Conservation (phyloP, 1,284 basidiomycete species). For the Limonomyces culmigenus region DNA sequence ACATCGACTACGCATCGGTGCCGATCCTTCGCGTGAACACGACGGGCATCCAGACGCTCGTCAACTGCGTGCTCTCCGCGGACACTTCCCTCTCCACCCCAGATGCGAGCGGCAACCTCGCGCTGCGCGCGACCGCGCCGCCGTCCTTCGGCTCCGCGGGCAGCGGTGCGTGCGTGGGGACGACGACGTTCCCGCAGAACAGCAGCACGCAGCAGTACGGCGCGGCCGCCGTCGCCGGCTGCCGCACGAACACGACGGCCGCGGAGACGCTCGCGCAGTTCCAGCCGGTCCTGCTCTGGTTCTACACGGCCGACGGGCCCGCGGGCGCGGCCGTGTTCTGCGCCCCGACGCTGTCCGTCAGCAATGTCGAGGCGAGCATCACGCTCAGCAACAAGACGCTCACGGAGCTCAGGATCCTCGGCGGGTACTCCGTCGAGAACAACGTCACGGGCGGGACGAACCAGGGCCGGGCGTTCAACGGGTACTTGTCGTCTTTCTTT, state of each 20-base stretch:
- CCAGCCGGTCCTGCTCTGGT: constrained; percentile 60
- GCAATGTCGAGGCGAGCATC: constrained; percentile 27
- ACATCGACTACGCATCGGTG: too few relatives aligned
- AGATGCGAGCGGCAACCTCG: constrained; percentile 12
- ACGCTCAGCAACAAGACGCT: constrained; percentile 24
- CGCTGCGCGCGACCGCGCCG: constrained; percentile 20
- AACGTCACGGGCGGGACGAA: constrained; percentile 30
- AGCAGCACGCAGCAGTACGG: too few relatives aligned
- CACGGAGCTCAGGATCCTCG: constrained; percentile 16
- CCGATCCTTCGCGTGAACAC: too few relatives aligned
- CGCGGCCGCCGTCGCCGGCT: too few relatives aligned
- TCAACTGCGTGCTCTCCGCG: constrained; percentile 27
- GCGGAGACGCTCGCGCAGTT: too few relatives aligned
- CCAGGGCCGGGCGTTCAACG: constrained; percentile 34
- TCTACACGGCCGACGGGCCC: constrained; percentile 16
- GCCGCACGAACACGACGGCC: too few relatives aligned
- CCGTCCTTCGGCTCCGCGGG: constrained; percentile 19
- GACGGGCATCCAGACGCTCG: constrained; percentile 26
- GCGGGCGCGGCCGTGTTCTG: constrained; percentile 33
- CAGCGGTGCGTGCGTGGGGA: too few relatives aligned
- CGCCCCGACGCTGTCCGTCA: constrained; percentile 25
- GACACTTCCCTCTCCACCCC: constrained; percentile 12
- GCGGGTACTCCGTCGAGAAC: constrained; percentile 18
- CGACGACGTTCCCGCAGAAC: too few relatives aligned
- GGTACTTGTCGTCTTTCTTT: constrained; percentile 17